These are phyloP conservation scores for Colletotrichum phormii DNA, from an alignment of 2,329 filamentous ascomycete genomes.

Conservation along the genomic window DNA sequence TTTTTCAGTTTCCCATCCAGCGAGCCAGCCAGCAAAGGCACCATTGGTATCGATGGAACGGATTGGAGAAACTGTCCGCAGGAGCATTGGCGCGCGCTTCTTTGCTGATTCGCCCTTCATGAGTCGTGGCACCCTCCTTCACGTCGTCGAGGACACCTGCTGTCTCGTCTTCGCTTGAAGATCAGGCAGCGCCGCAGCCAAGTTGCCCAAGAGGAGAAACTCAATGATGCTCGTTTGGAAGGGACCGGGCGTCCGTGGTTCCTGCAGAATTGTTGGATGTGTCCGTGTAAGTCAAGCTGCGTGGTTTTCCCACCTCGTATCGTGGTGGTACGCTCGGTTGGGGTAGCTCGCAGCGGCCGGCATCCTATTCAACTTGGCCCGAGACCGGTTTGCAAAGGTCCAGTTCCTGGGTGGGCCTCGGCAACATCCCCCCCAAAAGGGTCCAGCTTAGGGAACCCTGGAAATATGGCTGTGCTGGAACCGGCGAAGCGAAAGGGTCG, in stretches of 20 bases:
- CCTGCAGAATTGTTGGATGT: neutral
- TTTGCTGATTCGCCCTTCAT: neutral
- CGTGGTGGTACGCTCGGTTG: neutral
- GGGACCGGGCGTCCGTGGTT: neutral
- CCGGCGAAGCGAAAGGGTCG: neutral
- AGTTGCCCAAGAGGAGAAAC: neutral
- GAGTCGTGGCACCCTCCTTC: conserved; percentile 8
- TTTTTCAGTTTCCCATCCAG: neutral
- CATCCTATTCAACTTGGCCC: neutral
- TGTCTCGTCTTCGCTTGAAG: conserved; percentile 31
- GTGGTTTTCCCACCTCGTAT: neutral
- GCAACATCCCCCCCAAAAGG: neutral
- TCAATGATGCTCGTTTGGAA: conserved; percentile 7
- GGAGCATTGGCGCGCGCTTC: conserved; percentile 20
- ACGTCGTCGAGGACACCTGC: neutral
- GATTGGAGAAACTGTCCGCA: neutral
- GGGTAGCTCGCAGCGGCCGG: neutral
- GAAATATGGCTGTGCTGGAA: neutral
- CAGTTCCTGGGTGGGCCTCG: neutral
- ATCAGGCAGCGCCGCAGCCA: neutral
- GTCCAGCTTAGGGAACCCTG: conserved; percentile 6
- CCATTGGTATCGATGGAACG: neutral
- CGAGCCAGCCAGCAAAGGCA: no score
- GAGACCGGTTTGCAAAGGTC: neutral
- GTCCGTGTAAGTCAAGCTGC: conserved; percentile 1